A percentile compares a stretch with the other conserved stretches of the same genome.
Conservation (phyloP, 1,284 basidiomycete genomes). For the Tylopilus orsonianus region DNA sequence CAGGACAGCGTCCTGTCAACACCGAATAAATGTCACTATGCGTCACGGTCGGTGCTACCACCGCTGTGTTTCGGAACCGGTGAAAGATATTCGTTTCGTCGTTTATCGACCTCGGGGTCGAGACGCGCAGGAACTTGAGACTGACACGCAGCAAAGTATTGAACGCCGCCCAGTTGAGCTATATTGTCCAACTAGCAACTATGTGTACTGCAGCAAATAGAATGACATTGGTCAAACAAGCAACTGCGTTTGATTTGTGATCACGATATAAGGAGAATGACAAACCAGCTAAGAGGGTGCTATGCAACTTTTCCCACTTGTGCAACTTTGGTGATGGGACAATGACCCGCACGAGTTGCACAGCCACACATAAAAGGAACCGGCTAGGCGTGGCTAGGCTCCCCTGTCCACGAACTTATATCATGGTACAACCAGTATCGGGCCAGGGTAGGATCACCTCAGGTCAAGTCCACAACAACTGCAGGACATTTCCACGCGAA, state of each 20-base stretch:
- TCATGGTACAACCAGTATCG: constrained; percentile 8
- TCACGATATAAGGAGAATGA: constrained; percentile 67
- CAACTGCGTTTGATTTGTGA: constrained; percentile 56
- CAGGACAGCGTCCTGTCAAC: too few species aligned
- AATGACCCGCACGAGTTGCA: constrained; percentile 66
- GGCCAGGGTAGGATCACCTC: background rate
- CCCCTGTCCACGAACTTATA: constrained; percentile 18
- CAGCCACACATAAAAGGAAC: constrained; percentile 21
- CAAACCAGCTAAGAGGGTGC: constrained; percentile 73
- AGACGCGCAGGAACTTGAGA: background rate
- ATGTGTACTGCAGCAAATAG: constrained; percentile 50
- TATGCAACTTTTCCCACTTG: constrained; percentile 36
- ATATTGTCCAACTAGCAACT: constrained; percentile 82
- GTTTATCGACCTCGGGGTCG: background rate
- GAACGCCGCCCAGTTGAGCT: too few species aligned
- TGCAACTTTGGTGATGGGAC: constrained; percentile 69
- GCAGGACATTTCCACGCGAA: background rate
- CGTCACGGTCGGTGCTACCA: too few species aligned
- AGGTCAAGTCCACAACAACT: constrained; percentile 2
- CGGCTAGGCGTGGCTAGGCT: constrained; percentile 13
- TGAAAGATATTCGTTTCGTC: too few species aligned
- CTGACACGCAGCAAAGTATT: too few species aligned
- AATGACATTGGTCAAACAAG: background rate
- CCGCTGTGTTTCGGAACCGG: too few species aligned
- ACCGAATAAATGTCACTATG: too few species aligned